phyloP scores from a whole-genome alignment of 2,329 filamentous ascomycete genomes.

The Alternaria consortialis region DNA sequence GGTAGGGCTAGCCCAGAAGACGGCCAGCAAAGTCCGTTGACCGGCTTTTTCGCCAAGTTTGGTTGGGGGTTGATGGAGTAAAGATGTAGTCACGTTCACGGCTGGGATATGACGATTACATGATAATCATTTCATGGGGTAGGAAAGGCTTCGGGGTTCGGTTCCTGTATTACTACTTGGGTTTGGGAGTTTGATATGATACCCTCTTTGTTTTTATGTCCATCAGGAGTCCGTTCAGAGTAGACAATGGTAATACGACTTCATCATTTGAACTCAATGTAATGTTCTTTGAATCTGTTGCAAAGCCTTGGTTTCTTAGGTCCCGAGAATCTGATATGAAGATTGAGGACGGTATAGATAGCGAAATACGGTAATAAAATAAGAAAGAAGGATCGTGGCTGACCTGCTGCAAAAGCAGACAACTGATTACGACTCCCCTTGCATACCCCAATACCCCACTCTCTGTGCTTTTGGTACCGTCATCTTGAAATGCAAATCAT shows the following conservation, averaged over 20 bases:
- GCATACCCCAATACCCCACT: constrained; percentile 38
- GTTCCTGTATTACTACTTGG: not conserved
- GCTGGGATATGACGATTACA: not conserved
- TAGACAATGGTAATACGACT: not conserved
- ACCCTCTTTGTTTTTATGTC: constrained; percentile 3
- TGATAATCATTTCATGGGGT: not conserved
- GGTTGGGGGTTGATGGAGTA: not conserved
- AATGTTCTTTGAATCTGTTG: not conserved
- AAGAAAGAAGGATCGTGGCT: too few species aligned
- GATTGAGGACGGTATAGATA: not conserved
- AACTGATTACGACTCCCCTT: constrained; percentile 18
- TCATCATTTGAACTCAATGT: not conserved
- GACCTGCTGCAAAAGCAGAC: too few species aligned
- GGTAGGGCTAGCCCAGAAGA: not conserved
- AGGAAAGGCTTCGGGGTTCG: not conserved
- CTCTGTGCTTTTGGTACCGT: constrained; percentile 35
- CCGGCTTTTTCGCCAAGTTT: not conserved
- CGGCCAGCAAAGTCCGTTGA: not conserved
- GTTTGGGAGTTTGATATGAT: constrained; percentile 5
- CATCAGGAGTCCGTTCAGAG: not conserved
- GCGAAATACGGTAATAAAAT: not conserved
- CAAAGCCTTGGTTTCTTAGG: not conserved
- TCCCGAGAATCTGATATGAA: not conserved
- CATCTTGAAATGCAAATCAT: constrained; percentile 42
- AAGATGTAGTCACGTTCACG: not conserved